Percentiles rank a stretch among this genome's conserved stretches.
These are phyloP conservation scores for Metschnikowia reukaufii DNA, from an alignment of 805 yeast species.

Conservation along the genomic window DNA sequence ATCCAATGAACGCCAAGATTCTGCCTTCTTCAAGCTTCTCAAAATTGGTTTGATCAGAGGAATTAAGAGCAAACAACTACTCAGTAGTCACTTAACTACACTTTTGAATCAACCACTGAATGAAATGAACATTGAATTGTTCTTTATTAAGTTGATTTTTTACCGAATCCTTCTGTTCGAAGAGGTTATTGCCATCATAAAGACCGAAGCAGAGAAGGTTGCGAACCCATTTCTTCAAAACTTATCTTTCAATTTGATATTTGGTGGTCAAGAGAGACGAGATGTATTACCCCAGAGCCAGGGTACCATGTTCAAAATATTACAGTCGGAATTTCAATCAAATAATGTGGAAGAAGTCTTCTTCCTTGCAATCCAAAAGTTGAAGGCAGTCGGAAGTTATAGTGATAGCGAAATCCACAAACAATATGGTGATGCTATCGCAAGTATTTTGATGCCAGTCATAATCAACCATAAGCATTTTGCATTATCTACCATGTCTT, in stretches of 20 bases:
- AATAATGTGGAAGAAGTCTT: conserved; percentile 16
- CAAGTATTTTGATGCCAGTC: conserved; percentile 1
- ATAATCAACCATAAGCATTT: conserved; percentile 5
- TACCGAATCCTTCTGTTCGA: conserved; percentile 20
- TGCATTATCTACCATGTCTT: conserved; percentile 6
- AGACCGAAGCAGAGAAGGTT: not conserved
- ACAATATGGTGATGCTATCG: not conserved
- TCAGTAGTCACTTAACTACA: not conserved
- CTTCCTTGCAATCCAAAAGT: conserved; percentile 14
- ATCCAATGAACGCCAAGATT: conserved; percentile 16
- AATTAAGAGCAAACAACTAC: not conserved
- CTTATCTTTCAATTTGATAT: conserved; percentile 1
- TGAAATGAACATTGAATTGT: not conserved
- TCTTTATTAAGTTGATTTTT: conserved; percentile 19
- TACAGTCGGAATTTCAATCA: conserved; percentile 17
- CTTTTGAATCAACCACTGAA: not conserved
- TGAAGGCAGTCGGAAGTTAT: conserved; percentile 2
- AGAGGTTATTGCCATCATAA: conserved; percentile 17
- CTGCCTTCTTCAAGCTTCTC: conserved; percentile 19
- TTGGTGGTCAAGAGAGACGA: conserved; percentile 1
- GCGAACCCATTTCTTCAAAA: not conserved
- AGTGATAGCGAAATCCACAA: not conserved
- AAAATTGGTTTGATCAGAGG: not conserved
- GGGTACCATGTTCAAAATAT: conserved; percentile 14
- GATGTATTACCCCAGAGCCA: conserved; percentile 12